Conservation (phyloP, 495 filamentous ascomycete species). For the Aeminium ludgeri region DNA sequence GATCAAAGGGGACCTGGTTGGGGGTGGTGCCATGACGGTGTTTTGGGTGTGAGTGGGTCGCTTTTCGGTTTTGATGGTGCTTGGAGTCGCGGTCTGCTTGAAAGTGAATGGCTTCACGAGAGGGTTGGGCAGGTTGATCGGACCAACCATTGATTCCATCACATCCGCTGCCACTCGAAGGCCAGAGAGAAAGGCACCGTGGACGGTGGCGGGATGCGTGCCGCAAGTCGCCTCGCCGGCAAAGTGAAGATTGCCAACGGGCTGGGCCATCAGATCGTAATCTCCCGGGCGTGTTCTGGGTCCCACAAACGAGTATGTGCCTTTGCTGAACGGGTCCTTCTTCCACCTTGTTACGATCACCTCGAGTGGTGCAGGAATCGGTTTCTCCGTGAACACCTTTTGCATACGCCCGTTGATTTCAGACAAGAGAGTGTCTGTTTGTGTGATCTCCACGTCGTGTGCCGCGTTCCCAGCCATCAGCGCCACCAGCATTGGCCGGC, state of each 20-base stretch:
- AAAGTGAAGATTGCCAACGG: slow-evolving; percentile 80
- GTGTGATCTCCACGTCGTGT: slow-evolving; percentile 58
- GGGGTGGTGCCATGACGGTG: not conserved
- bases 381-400: slow-evolving; percentile 43
- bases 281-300: slow-evolving; percentile 65
- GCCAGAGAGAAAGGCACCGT: slow-evolving; percentile 89
- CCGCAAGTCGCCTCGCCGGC: slow-evolving; percentile 92
- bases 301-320: slow-evolving; percentile 87
- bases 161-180: slow-evolving; percentile 77
- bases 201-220: slow-evolving; percentile 89
- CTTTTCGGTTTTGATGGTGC: not conserved
- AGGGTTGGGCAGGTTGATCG: slow-evolving; percentile 48
- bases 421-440: slow-evolving; percentile 53
- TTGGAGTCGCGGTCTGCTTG: slow-evolving; percentile 1
- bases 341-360: slow-evolving; percentile 91
- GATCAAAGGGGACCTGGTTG: slow-evolving; percentile 1
- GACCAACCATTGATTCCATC: slow-evolving; percentile 58
- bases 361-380: slow-evolving; percentile 62
- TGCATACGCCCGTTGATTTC: slow-evolving; percentile 64
- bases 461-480: slow-evolving; percentile 97
- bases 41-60: not conserved
- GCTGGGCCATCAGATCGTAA: slow-evolving; percentile 80
- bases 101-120: slow-evolving; percentile 11
- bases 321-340: slow-evolving; percentile 70
- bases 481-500: slow-evolving; percentile 70